phyloP scores from a whole-genome alignment of 164 flowering plant genomes.

The Kingdonia uniflora region DNA sequence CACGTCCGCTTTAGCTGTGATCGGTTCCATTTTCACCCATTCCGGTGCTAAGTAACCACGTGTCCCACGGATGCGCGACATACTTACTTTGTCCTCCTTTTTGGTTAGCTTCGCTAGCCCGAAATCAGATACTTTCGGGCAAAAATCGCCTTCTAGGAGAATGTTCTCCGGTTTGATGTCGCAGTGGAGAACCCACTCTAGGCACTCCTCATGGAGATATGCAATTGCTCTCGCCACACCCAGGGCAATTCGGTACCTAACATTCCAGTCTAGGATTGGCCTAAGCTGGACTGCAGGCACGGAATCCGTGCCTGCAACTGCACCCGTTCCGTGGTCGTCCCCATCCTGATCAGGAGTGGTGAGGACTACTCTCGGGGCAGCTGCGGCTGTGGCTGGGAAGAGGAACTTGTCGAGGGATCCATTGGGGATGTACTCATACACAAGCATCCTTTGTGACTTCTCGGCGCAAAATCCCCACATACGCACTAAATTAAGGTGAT shows the following conservation, averaged over 20 bases:
- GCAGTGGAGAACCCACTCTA: conserved; percentile 76
- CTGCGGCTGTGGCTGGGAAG: conserved; percentile 12
- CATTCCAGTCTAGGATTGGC: conserved; percentile 41
- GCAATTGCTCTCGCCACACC: conserved; percentile 60
- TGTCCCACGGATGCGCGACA: conserved; percentile 66
- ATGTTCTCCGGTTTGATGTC: conserved; percentile 85
- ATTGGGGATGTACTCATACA: conserved; percentile 55
- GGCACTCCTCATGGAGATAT: conserved; percentile 55
- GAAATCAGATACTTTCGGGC: conserved; percentile 77
- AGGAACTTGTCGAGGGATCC: conserved; percentile 51
- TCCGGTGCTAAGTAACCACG: conserved; percentile 87
- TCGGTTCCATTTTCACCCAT: conserved; percentile 39
- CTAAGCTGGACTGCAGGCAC: background rate
- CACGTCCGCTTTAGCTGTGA: conserved; percentile 76
- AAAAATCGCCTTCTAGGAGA: conserved; percentile 66
- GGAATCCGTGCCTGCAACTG: background rate
- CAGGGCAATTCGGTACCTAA: conserved; percentile 40
- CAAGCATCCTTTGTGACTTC: conserved; percentile 48
- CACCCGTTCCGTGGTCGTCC: background rate
- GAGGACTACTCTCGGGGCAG: too few relatives aligned
- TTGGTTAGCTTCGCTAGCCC: conserved; percentile 63
- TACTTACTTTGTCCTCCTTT: conserved; percentile 48
- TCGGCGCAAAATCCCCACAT: conserved; percentile 84
- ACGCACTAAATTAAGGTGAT: conserved; percentile 68
- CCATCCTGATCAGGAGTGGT: background rate